Conservation (phyloP, 2,329 filamentous ascomycete species). For the Xylaria sp. region DNA sequence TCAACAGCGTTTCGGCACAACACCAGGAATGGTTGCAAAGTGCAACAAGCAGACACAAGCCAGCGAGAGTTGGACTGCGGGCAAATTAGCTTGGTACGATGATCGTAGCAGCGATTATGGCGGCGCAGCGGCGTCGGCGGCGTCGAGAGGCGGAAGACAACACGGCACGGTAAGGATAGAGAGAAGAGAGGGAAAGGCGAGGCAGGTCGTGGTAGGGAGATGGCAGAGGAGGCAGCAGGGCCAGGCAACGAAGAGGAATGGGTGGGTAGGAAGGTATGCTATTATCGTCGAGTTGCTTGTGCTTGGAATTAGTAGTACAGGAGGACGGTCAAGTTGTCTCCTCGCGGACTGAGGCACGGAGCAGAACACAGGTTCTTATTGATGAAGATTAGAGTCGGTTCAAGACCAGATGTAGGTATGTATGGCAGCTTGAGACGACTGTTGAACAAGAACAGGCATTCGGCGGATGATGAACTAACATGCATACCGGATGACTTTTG, state of each 20-base stretch:
- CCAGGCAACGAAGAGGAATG: background rate
- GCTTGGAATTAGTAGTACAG: slow-evolving; percentile 2
- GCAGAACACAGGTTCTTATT: background rate
- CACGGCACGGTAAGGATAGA: background rate
- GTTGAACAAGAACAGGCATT: slow-evolving; percentile 3
- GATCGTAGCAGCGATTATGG: background rate
- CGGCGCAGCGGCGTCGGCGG: slow-evolving; percentile 1
- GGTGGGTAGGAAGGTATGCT: background rate
- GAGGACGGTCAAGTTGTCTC: slow-evolving; percentile 6
- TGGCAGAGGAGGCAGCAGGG: slow-evolving; percentile 4
- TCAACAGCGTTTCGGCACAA: slow-evolving; percentile 1
- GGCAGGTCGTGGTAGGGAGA: slow-evolving; percentile 3
- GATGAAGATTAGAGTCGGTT: background rate
- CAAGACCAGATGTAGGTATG: background rate
- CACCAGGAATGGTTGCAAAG: slow-evolving; percentile 1
- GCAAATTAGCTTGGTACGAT: background rate
- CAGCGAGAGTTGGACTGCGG: background rate
- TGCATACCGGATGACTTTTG: background rate
- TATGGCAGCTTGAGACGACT: slow-evolving; percentile 1
- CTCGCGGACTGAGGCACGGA: background rate
- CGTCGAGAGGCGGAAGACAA: background rate
- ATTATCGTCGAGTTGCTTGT: background rate
- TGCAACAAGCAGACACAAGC: background rate
- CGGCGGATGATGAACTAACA: slow-evolving; percentile 6
- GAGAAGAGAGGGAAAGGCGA: background rate